These are phyloP conservation scores for Nicotiana otophora DNA, from an alignment of 257 asterid species.

Conservation along the genomic window DNA sequence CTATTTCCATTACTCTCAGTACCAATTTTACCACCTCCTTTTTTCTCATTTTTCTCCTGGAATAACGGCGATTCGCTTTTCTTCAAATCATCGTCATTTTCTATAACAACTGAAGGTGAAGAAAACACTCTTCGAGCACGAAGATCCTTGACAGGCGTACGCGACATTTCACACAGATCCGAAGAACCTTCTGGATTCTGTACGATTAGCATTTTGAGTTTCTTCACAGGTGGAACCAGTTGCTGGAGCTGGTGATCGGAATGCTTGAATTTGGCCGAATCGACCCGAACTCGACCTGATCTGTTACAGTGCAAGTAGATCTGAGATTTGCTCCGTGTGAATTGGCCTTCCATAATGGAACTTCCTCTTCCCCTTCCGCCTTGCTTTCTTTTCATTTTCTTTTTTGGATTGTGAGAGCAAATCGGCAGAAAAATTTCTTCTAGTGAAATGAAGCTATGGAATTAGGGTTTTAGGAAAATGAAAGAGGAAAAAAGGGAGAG, in stretches of 20 bases:
- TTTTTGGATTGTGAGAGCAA: neutral
- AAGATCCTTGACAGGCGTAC: constrained; percentile 38
- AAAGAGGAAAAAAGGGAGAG: neutral
- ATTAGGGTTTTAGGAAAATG: neutral
- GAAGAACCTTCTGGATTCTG: constrained; percentile 12
- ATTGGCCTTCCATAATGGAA: constrained; percentile 13
- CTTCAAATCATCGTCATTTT: neutral
- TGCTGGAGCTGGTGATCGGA: neutral
- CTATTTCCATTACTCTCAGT: neutral
- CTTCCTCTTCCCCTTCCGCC: too few relatives aligned
- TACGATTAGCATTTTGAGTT: neutral
- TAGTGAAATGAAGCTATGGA: neutral
- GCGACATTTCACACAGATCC: constrained; percentile 22
- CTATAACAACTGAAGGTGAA: constrained; percentile 23
- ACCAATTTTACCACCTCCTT: neutral
- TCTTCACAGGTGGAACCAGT: neutral
- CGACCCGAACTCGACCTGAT: constrained; percentile 32
- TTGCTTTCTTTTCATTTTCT: neutral
- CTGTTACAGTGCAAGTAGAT: constrained; percentile 27
- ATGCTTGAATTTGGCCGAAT: neutral
- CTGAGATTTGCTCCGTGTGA: constrained; percentile 50
- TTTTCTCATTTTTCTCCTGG: constrained; percentile 2
- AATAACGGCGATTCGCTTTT: neutral
- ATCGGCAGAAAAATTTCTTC: neutral
- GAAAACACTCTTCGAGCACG: constrained; percentile 43